Evolutionary conservation across 495 filamentous ascomycete species (phyloP), one percentile per base, ranked within the genome.

Genomic region (Penicillium antarcticum): DNA sequence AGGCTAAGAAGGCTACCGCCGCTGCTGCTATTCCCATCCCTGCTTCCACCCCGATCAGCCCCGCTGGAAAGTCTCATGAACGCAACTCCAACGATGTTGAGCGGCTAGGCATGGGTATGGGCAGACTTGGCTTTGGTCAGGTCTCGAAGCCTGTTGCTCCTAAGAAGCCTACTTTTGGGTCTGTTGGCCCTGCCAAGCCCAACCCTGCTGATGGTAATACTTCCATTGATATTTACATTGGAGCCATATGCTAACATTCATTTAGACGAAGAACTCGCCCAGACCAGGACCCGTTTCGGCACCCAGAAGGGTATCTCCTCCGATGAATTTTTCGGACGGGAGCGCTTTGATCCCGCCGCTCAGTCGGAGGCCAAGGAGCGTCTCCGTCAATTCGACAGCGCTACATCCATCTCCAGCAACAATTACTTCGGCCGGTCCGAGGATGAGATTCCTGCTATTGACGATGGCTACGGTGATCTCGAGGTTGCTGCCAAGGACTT

Each of bases 321-420:
- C 3, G 94, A 98, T 70, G 94, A 98, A 60, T 97, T 96, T 75
- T 98, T 98, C 66, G 91, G 92, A 51, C 92, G 92, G 60, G 88
- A 89, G 21, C 71, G 79, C 42, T 97, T 87, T 63, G 90, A 98
- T 58, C 83, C 92, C 24, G 72, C 75, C 31, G 84, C 87, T 4
- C 86, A 92, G 62, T 78, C 86, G 37, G 92, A 97, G 75, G 91
- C 94, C 43, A 92, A 94, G 72, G 74, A 80, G 11, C 83, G 94
- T 12, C 81, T 98, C 35, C 84, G 88, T 67, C 86, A 91, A 17
- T 98, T 98, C 65, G 94, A 97, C 65, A 89, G 94, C 39, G 94
- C 94, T 10, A 86, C 85, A 9, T 71, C 90, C 43, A 98, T 98
- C 66, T 96, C 91, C 10, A 94, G 88, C 43, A 97, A 97, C 71